Evolutionary conservation across 106 monocot genomes (phyloP), one percentile per base, ranked within the genome.

Genomic region (Posidonia australis): DNA sequence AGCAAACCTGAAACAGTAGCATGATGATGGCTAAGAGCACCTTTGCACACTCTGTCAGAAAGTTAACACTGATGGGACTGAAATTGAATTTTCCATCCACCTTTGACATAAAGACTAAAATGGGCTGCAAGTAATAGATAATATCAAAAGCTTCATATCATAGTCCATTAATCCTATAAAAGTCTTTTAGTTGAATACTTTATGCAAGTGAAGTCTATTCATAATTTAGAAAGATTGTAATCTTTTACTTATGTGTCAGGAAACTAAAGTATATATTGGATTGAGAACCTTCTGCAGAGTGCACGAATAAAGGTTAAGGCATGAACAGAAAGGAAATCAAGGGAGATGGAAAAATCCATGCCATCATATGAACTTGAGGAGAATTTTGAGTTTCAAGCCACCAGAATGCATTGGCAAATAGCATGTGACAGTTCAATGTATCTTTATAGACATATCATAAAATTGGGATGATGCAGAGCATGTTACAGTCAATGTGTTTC

Each of bases 41-140:
- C 62, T 92, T 92, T 54, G 84, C 63, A 70, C 72, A 67, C 72
- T 92, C 91, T 1, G 91, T 92, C 74, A 92, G 65, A 65, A 92
- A 92, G 56, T 92, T 92, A 42, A 92, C 86, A 65, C 91, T 84
- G 69, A 92, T 79, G 20, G 91, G 91, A 73, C 84, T 92, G 58
- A 92, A 92, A 13, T 82, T 77, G 61, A 92, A 92, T 13, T 67
- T 76, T 67, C 91, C 91, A 76, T 92, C 91, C 52, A 92, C 91
- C 74, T 92, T 92, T 24, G 78, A 86, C 91, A 92, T 87, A 48
- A 70, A 92, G 0, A 92, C 91, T 31, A 92, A 69, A 75, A 92
- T 84, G 41, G 91, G 91, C 91, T 92, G 83, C 72, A 72, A 49
- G 12, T 62, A 4, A 7, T 36, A 36, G 51, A 10, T 36, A 36